Conservation (phyloP, 2,329 filamentous ascomycete species). For the Graphilbum sp. region DNA sequence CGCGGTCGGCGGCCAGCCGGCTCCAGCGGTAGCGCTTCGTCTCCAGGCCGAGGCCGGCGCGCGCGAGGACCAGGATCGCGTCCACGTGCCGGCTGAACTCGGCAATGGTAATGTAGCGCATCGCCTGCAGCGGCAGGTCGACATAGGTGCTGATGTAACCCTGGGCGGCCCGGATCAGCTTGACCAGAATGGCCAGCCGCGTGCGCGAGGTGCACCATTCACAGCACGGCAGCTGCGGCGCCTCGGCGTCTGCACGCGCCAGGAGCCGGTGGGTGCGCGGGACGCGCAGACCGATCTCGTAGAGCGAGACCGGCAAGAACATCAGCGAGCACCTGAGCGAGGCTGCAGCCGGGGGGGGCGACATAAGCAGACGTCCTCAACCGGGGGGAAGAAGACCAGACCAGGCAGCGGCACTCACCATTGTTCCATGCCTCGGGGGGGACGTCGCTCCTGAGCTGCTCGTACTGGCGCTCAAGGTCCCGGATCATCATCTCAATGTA, state of each 20-base stretch:
- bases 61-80: constrained; percentile 7
- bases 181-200: constrained; percentile 8
- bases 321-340: constrained; percentile 6
- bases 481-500: constrained; percentile 10
- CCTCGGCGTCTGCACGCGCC: background rate
- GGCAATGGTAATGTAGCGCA: constrained; percentile 6
- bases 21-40: constrained; percentile 4
- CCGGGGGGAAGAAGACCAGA: background rate
- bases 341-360: background rate
- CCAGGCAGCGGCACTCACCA: constrained; percentile 1
- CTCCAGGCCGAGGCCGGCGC: constrained; percentile 4
- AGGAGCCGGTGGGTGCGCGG: constrained; percentile 4
- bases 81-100: constrained; percentile 10
- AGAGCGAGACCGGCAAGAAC: constrained; percentile 9
- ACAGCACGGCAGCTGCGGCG: constrained; percentile 7
- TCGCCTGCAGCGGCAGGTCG: constrained; percentile 2
- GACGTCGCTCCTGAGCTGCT: constrained; percentile 5
- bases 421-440: constrained; percentile 8
- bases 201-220: constrained; percentile 9
- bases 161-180: constrained; percentile 8
- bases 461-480: constrained; percentile 9
- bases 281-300: constrained; percentile 8
- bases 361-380: too few species aligned
- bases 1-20: background rate
- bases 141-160: constrained; percentile 8